A percentile compares a stretch with the other conserved stretches of the same genome.
Evolutionary conservation across 148 eudicot species (phyloP).

Genomic region (Silene uniflora): DNA sequence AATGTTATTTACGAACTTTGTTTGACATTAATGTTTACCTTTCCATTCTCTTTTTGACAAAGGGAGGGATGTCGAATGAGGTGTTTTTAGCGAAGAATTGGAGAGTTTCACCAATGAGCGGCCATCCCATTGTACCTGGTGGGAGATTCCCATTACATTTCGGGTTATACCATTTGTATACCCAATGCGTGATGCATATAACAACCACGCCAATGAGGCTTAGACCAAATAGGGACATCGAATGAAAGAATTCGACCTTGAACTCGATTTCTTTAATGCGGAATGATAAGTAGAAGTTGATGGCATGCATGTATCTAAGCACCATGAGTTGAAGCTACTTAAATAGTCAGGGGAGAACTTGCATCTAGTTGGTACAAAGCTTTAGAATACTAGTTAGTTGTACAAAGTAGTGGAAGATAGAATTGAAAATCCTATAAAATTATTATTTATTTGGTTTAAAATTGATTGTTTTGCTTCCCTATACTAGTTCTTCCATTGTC

Average conservation of each 20-base stretch:
- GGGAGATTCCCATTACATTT: slow-evolving; percentile 72
- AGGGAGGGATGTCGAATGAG: slow-evolving; percentile 51
- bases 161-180: slow-evolving; percentile 73
- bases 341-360: slow-evolving; percentile 45
- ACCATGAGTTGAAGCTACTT: slow-evolving; percentile 36
- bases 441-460: slow-evolving; percentile 27
- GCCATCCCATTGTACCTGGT: slow-evolving; percentile 86
- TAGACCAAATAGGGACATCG: slow-evolving; percentile 40
- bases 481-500: slow-evolving; percentile 32
- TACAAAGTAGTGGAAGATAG: slow-evolving; percentile 46
- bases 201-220: slow-evolving; percentile 35
- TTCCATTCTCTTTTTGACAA: slow-evolving; percentile 59
- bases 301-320: slow-evolving; percentile 36
- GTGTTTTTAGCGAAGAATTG: slow-evolving; percentile 56
- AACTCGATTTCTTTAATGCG: no score
- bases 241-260: no score
- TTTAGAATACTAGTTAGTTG: slow-evolving; percentile 45
- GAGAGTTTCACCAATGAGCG: slow-evolving; percentile 70
- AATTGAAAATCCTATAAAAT: slow-evolving; percentile 30
- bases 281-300: neutral
- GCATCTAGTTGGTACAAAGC: slow-evolving; percentile 38
- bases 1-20: no score
- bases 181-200: slow-evolving; percentile 45
- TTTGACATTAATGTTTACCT: slow-evolving; percentile 35
- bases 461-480: slow-evolving; percentile 15